Conservation (phyloP, 1,284 basidiomycete species). For the Cryptococcus sp. region DNA sequence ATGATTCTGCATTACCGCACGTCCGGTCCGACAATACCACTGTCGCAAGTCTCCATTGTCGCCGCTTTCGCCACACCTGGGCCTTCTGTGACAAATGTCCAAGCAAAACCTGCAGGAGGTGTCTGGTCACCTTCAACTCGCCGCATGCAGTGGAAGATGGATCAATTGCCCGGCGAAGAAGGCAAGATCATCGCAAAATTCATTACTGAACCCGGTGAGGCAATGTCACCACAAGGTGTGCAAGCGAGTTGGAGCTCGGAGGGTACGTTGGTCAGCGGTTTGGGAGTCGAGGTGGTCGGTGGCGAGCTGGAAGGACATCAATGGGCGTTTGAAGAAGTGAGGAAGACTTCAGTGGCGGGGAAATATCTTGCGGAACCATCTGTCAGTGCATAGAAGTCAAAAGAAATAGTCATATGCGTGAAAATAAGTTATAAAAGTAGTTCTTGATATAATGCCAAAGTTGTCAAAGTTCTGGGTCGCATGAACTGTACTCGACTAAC, state of each 20-base stretch:
- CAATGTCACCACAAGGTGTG: slow-evolving; percentile 46
- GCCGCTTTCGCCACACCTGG: slow-evolving; percentile 48
- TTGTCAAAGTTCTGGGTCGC: too few relatives aligned
- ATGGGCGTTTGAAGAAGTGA: slow-evolving; percentile 43
- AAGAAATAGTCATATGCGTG: background rate
- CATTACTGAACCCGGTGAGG: slow-evolving; percentile 40
- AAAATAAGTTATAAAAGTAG: background rate
- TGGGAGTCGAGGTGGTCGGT: slow-evolving; percentile 50
- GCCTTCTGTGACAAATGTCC: slow-evolving; percentile 53
- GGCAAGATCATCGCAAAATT: slow-evolving; percentile 58
- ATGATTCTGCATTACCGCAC: slow-evolving; percentile 56
- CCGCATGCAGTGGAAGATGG: slow-evolving; percentile 53
- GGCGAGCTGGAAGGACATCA: slow-evolving; percentile 24
- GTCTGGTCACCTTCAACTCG: slow-evolving; percentile 49
- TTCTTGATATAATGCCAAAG: background rate
- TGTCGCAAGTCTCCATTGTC: slow-evolving; percentile 48
- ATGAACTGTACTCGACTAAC: too few relatives aligned
- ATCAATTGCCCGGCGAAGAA: slow-evolving; percentile 29
- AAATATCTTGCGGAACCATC: slow-evolving; percentile 50
- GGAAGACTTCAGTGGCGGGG: slow-evolving; percentile 46
- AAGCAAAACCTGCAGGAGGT: slow-evolving; percentile 57
- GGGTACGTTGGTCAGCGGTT: slow-evolving; percentile 48
- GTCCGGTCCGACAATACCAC: slow-evolving; percentile 29
- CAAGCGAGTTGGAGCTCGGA: slow-evolving; percentile 53
- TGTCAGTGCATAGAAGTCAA: slow-evolving; percentile 10